phyloP scores from a whole-genome alignment of 148 eudicot genomes.

The Rhododendron molle region DNA sequence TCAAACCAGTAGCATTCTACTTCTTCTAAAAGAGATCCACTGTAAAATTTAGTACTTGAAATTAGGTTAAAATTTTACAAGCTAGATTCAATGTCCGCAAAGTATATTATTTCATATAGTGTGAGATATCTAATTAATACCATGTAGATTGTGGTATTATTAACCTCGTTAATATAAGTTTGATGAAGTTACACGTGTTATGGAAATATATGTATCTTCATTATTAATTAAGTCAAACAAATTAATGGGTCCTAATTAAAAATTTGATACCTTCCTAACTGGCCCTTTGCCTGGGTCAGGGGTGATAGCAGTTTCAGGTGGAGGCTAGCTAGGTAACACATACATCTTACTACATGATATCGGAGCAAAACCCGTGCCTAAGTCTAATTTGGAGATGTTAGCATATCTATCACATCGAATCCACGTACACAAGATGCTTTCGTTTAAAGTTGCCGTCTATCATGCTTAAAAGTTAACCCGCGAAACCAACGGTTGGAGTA shows the following conservation, averaged over 20 bases:
- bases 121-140: no score
- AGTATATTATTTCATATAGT: no score
- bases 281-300: not conserved
- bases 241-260: no score
- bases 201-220: no score
- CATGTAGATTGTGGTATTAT: no score
- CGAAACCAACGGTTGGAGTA: not conserved
- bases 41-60: no score
- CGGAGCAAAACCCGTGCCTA: not conserved
- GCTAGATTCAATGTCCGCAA: no score
- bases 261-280: not conserved
- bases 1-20: slow-evolving; percentile 48
- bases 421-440: not conserved
- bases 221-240: no score
- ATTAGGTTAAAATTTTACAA: no score
- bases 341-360: not conserved
- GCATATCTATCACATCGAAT: not conserved
- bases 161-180: no score
- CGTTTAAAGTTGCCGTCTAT: not conserved
- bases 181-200: no score
- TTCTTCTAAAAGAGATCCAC: no score
- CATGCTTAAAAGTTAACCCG: not conserved
- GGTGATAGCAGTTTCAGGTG: not conserved
- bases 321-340: not conserved
- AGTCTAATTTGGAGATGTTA: not conserved